Evolutionary conservation across 441 rosid genomes (phyloP).

Genomic region (Pelargonium australe): DNA sequence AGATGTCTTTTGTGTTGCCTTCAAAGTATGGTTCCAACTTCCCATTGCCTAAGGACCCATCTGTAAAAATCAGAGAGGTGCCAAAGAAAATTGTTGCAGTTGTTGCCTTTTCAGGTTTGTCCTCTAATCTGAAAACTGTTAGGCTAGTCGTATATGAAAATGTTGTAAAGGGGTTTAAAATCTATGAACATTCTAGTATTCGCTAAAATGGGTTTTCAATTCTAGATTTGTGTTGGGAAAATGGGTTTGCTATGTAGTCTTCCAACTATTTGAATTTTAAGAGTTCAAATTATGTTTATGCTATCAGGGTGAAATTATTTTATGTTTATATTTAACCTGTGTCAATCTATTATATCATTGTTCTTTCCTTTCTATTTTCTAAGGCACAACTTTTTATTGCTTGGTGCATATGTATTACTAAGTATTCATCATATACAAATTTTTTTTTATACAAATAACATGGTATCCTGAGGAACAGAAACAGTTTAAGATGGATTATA

Average conservation of each 20-base stretch:
- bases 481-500: neutral
- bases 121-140: slow-evolving; percentile 1
- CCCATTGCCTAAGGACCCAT: slow-evolving; percentile 67
- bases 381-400: neutral
- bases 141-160: neutral
- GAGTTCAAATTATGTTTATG: neutral
- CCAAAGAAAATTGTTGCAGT: slow-evolving; percentile 70
- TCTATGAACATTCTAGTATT: neutral
- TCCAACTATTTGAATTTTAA: neutral
- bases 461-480: neutral
- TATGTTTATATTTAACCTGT: neutral
- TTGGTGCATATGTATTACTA: neutral
- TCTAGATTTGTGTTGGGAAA: neutral
- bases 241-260: neutral
- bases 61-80: slow-evolving; percentile 60
- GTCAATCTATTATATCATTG: neutral
- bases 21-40: slow-evolving; percentile 70
- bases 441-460: neutral
- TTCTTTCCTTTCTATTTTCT: neutral
- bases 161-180: neutral
- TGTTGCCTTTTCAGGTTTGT: slow-evolving; percentile 65
- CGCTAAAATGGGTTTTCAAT: neutral
- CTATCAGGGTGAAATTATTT: neutral
- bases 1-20: slow-evolving; percentile 90
- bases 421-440: neutral